These are phyloP conservation scores for Pseudozyma tsukubaensis DNA, from an alignment of 1,284 basidiomycete species.

Conservation along the genomic window DNA sequence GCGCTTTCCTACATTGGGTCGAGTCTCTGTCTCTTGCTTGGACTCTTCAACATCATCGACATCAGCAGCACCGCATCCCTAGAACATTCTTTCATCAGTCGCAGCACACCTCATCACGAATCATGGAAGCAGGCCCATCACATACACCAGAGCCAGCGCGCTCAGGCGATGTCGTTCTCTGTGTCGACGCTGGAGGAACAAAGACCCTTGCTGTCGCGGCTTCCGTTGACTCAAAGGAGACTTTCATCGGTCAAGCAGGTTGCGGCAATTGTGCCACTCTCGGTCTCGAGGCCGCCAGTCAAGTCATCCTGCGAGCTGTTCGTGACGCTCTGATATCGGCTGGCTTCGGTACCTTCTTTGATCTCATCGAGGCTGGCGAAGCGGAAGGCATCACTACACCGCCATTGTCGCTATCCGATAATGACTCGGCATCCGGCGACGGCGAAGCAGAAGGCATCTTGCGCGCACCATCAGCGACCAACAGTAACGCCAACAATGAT, in stretches of 20 bases:
- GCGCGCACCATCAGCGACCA: slow-evolving; percentile 3
- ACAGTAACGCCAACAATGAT: not conserved
- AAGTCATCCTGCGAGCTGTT: slow-evolving; percentile 44
- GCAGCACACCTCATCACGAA: not conserved
- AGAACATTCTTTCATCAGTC: not conserved
- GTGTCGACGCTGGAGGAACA: slow-evolving; percentile 51
- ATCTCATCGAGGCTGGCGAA: slow-evolving; percentile 46
- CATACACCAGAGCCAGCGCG: slow-evolving; percentile 8
- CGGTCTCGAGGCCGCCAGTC: slow-evolving; percentile 40
- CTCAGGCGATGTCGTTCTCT: slow-evolving; percentile 37
- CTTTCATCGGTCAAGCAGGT: slow-evolving; percentile 41
- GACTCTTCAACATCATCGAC: not conserved
- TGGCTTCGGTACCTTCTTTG: slow-evolving; percentile 46
- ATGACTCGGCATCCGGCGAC: slow-evolving; percentile 34
- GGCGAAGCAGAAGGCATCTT: slow-evolving; percentile 15
- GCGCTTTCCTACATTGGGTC: not conserved
- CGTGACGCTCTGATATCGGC: slow-evolving; percentile 36
- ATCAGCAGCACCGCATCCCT: not conserved
- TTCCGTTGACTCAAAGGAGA: slow-evolving; percentile 23
- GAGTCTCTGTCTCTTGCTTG: not conserved
- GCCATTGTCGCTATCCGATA: slow-evolving; percentile 41
- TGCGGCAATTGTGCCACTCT: slow-evolving; percentile 51
- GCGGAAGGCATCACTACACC: slow-evolving; percentile 47
- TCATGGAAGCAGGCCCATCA: slow-evolving; percentile 34
- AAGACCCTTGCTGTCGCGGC: slow-evolving; percentile 50